A percentile compares a stretch with the other conserved stretches of the same genome.
Evolutionary conservation across 192 early-diverging fungal genomes (phyloP).

Genomic region (Endogone sp.): DNA sequence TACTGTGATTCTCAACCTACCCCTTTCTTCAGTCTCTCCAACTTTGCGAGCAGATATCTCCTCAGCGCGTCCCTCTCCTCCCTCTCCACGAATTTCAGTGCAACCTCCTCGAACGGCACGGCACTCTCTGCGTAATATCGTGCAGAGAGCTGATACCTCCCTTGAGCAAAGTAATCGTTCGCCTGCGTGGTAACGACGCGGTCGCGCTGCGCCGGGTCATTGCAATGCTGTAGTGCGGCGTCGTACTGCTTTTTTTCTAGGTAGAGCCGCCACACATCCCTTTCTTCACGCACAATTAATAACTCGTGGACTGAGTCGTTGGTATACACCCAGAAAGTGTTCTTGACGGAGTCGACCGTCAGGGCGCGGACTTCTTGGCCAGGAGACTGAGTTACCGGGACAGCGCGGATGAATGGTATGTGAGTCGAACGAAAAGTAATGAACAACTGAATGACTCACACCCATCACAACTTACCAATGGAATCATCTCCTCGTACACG

Average conservation of each 20-base stretch:
- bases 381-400: conserved; percentile 43
- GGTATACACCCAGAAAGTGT: conserved; percentile 92
- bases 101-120: conserved; percentile 89
- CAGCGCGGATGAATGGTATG: no score
- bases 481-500: conserved; percentile 78
- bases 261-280: conserved; percentile 92
- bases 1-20: conserved; percentile 29
- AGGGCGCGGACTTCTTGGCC: conserved; percentile 65
- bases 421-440: background rate
- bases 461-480: conserved; percentile 45
- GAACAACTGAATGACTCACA: background rate
- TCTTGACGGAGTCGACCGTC: conserved; percentile 69
- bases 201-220: conserved; percentile 73
- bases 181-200: conserved; percentile 81
- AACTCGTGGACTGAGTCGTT: conserved; percentile 83
- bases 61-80: conserved; percentile 73
- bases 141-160: conserved; percentile 72
- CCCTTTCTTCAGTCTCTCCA: conserved; percentile 59
- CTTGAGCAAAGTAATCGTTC: conserved; percentile 75
- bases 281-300: conserved; percentile 87
- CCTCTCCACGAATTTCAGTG: conserved; percentile 74
- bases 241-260: conserved; percentile 81
- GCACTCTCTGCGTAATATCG: conserved; percentile 81
- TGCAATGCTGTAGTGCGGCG: conserved; percentile 72
- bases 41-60: conserved; percentile 72